A percentile compares a stretch with the other conserved stretches of the same genome.
Evolutionary conservation across 345 rosid species (phyloP).

Genomic region (Rhodomyrtus tomentosa): DNA sequence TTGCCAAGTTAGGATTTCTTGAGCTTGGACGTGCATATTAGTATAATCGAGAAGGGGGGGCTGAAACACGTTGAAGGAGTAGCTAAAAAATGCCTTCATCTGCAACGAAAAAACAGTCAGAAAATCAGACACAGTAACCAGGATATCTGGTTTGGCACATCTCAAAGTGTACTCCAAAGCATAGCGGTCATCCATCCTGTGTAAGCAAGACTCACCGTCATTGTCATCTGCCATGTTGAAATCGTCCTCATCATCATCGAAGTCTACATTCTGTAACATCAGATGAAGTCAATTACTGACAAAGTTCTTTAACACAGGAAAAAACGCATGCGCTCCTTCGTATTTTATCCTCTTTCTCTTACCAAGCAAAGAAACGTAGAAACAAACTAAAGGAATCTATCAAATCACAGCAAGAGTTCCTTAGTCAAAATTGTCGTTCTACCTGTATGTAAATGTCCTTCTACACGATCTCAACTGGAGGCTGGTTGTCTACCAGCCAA

Average conservation of each 20-base stretch:
- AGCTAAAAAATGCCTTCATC: constrained; percentile 20
- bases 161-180: background rate
- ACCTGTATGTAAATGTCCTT: background rate
- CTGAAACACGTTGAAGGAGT: background rate
- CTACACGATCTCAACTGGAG: background rate
- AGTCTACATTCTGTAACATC: constrained; percentile 26
- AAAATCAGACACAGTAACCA: background rate
- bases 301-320: background rate
- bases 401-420: background rate
- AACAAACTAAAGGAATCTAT: background rate
- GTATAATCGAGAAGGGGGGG: background rate
- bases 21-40: background rate
- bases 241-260: constrained; percentile 47
- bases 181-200: background rate
- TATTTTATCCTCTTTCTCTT: background rate
- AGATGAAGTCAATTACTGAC: background rate
- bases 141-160: background rate
- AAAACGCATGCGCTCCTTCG: background rate
- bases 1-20: background rate
- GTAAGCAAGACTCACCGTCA: constrained; percentile 17
- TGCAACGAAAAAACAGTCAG: constrained; percentile 3
- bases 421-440: background rate
- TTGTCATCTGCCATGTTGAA: constrained; percentile 26
- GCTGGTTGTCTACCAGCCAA: background rate
- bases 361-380: background rate